Conservation (phyloP, 345 rosid species). For the Cochlearia excelsa region DNA sequence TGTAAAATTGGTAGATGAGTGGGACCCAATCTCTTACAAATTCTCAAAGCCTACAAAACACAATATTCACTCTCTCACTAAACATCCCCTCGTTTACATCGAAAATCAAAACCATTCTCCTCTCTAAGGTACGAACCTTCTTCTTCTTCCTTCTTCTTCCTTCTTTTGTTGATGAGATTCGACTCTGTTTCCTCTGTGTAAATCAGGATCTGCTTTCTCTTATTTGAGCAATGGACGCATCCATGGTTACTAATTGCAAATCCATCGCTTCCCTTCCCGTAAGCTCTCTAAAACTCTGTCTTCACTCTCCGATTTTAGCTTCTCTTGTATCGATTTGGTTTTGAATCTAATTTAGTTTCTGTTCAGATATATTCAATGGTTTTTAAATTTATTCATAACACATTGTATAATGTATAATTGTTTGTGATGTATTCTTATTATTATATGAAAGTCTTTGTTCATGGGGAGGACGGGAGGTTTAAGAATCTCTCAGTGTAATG, state of each 20-base stretch:
- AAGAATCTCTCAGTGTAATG: slow-evolving; percentile 64
- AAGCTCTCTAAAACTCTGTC: slow-evolving; percentile 27
- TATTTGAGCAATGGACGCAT: slow-evolving; percentile 56
- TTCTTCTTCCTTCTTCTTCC: neutral
- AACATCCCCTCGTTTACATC: slow-evolving; percentile 4
- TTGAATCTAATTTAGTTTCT: neutral
- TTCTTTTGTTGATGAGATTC: slow-evolving; percentile 7
- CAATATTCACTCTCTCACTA: neutral
- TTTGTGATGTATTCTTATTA: neutral
- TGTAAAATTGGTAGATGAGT: neutral
- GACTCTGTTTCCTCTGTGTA: neutral
- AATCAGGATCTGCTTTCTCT: slow-evolving; percentile 20
- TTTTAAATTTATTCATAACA: too few relatives aligned
- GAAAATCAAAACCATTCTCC: slow-evolving; percentile 6
- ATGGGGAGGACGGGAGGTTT: slow-evolving; percentile 43
- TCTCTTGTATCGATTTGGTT: too few relatives aligned
- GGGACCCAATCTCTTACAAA: slow-evolving; percentile 2
- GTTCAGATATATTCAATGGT: neutral
- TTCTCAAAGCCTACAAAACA: neutral
- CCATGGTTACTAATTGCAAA: slow-evolving; percentile 58
- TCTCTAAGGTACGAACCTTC: neutral
- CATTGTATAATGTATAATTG: neutral
- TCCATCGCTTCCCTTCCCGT: slow-evolving; percentile 57
- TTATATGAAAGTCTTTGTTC: slow-evolving; percentile 50
- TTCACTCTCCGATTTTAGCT: neutral